A percentile compares a stretch with the other conserved stretches of the same genome.
Evolutionary conservation across 305 asterid genomes (phyloP).

Genomic region (Ruellia speciosa): DNA sequence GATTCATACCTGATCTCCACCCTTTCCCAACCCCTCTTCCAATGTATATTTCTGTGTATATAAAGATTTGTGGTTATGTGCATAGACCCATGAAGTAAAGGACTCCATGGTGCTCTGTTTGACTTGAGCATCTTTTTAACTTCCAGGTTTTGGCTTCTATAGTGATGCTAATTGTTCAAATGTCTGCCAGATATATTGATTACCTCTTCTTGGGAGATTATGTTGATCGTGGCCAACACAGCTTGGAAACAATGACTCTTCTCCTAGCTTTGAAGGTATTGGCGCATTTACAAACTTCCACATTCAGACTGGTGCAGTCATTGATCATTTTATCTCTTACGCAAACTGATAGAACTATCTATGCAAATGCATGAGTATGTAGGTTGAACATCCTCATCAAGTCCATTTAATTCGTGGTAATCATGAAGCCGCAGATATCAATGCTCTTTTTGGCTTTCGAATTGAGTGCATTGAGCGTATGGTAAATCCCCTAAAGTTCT

Average conservation of each 20-base stretch:
- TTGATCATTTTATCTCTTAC: conserved; percentile 10
- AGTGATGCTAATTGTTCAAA: conserved; percentile 28
- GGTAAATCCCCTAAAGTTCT: conserved; percentile 27
- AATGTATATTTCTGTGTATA: too few species aligned
- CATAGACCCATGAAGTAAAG: background rate
- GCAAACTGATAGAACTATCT: conserved; percentile 21
- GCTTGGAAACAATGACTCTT: conserved; percentile 89
- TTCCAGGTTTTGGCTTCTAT: background rate
- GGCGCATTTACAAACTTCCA: conserved; percentile 17
- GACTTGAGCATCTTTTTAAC: conserved; percentile 2
- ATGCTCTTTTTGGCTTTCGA: conserved; percentile 93
- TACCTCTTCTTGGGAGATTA: conserved; percentile 97
- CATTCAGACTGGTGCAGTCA: background rate
- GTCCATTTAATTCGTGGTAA: conserved; percentile 94
- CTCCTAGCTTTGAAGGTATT: conserved; percentile 89
- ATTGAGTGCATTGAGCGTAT: conserved; percentile 64
- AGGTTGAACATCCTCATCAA: conserved; percentile 80
- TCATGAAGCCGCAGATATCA: conserved; percentile 99
- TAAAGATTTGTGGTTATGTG: too few species aligned
- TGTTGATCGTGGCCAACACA: conserved; percentile 98
- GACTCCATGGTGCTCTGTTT: background rate
- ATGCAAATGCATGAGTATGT: conserved; percentile 19
- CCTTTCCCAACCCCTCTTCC: too few species aligned
- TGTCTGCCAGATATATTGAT: conserved; percentile 74
- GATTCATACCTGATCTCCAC: background rate